Conservation (phyloP, 192 early-diverging fungal species). For the Entophlyctis helioformis region DNA sequence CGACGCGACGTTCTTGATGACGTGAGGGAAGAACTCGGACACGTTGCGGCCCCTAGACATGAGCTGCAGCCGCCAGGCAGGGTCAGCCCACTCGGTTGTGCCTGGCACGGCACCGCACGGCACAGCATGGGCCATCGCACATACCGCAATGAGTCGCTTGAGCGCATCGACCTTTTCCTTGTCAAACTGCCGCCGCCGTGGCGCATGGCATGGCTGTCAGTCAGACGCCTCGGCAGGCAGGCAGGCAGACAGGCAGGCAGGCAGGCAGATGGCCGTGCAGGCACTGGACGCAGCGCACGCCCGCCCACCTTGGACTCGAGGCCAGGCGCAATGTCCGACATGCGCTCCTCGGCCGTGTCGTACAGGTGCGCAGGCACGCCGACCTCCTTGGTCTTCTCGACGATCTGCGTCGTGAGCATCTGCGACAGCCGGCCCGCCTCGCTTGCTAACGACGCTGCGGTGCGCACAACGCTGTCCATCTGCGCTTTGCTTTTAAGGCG, state of each 20-base stretch:
- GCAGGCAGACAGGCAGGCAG: neutral
- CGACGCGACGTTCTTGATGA: slow-evolving; percentile 96
- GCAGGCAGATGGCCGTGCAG: too few relatives aligned
- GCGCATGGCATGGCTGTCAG: neutral
- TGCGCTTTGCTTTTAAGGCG: neutral
- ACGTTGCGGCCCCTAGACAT: slow-evolving; percentile 86
- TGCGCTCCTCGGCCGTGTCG: slow-evolving; percentile 80
- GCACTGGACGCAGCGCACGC: too few relatives aligned
- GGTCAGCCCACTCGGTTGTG: neutral
- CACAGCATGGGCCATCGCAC: slow-evolving; percentile 2
- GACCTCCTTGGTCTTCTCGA: slow-evolving; percentile 80
- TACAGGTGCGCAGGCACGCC: slow-evolving; percentile 73
- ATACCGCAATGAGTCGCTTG: slow-evolving; percentile 80
- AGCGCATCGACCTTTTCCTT: slow-evolving; percentile 87
- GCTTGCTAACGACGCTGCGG: slow-evolving; percentile 15
- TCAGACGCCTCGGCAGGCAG: neutral
- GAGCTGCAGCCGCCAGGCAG: slow-evolving; percentile 32
- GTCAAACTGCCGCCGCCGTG: slow-evolving; percentile 31
- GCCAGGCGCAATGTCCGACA: slow-evolving; percentile 59
- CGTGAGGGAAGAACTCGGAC: slow-evolving; percentile 74
- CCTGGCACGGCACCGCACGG: neutral
- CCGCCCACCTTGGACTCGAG: slow-evolving; percentile 56
- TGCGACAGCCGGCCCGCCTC: slow-evolving; percentile 22
- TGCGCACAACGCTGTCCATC: slow-evolving; percentile 14
- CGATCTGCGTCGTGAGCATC: slow-evolving; percentile 47